A percentile compares a stretch with the other conserved stretches of the same genome.
These are phyloP conservation scores for Aspergillus taichungensis DNA, from an alignment of 495 filamentous ascomycete genomes.

Conservation along the genomic window DNA sequence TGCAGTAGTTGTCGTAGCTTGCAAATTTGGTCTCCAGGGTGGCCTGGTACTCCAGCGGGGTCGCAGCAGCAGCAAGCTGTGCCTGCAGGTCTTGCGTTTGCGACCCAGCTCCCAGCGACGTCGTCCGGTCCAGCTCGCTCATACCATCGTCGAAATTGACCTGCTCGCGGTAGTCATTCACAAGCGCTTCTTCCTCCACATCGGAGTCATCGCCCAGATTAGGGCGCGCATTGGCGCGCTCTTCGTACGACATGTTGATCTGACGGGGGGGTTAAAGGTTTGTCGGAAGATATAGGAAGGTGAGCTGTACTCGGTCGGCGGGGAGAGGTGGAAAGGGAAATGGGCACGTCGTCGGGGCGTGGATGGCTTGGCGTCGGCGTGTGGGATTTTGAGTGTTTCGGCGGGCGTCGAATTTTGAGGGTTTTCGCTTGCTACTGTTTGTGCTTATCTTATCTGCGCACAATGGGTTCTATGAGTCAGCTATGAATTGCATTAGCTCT, in stretches of 20 bases:
- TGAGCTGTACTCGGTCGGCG: conserved; percentile 17
- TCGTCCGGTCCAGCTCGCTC: conserved; percentile 65
- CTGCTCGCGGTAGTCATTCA: conserved; percentile 90
- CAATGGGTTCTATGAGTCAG: conserved; percentile 28
- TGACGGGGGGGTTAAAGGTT: conserved; percentile 11
- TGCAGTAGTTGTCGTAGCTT: conserved; percentile 99
- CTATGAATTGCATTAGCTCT: conserved; percentile 5
- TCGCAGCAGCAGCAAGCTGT: conserved; percentile 79
- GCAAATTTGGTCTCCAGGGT: conserved; percentile 90
- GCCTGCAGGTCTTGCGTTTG: conserved; percentile 78
- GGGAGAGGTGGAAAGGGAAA: conserved; percentile 14
- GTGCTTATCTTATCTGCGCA: conserved; percentile 44
- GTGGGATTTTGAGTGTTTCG: conserved; percentile 34
- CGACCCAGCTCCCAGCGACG: conserved; percentile 37
- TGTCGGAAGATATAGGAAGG: conserved; percentile 9
- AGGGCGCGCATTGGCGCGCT: conserved; percentile 42
- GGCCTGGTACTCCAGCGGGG: conserved; percentile 90
- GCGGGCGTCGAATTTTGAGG: conserved; percentile 43
- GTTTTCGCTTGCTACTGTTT: conserved; percentile 41
- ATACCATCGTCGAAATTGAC: conserved; percentile 81
- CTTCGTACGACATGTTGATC: conserved; percentile 41
- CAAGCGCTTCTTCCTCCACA: conserved; percentile 87
- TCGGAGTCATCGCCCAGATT: conserved; percentile 73
- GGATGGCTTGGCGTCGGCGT: conserved; percentile 28
- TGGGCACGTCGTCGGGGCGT: conserved; percentile 22